These are phyloP conservation scores for Rutstroemia sydowiana DNA, from an alignment of 2,329 filamentous ascomycete genomes.

Conservation along the genomic window DNA sequence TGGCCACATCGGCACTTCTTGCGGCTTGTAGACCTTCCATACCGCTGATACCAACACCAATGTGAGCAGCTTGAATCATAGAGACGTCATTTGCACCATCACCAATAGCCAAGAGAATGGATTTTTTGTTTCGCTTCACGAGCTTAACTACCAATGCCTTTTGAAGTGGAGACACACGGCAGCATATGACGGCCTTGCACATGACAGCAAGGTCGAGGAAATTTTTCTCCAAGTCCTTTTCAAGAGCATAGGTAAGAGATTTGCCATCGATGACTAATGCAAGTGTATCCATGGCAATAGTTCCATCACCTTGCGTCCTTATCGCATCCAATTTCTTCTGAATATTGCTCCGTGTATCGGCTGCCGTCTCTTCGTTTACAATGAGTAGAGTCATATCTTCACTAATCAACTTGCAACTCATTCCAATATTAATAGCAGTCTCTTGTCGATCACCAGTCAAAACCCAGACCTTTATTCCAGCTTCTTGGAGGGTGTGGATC, in stretches of 20 bases:
- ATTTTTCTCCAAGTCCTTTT: conserved; percentile 86
- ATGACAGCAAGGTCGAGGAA: conserved; percentile 89
- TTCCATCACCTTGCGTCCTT: conserved; percentile 68
- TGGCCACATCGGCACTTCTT: conserved; percentile 88
- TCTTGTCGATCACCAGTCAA: conserved; percentile 96
- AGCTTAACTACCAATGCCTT: conserved; percentile 97
- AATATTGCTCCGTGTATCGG: conserved; percentile 77
- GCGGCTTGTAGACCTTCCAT: conserved; percentile 95
- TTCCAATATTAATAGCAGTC: conserved; percentile 98
- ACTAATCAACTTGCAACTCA: conserved; percentile 97
- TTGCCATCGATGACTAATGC: conserved; percentile 95
- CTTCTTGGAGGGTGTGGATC: conserved; percentile 92
- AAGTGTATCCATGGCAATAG: conserved; percentile 74
- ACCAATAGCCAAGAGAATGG: conserved; percentile 89
- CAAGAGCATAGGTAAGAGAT: conserved; percentile 85
- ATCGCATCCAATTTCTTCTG: conserved; percentile 92
- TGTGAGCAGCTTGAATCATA: conserved; percentile 98
- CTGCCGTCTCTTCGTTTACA: conserved; percentile 80
- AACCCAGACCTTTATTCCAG: conserved; percentile 98
- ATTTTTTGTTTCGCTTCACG: conserved; percentile 84
- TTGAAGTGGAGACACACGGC: conserved; percentile 91
- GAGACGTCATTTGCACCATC: conserved; percentile 99
- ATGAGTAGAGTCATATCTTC: conserved; percentile 98
- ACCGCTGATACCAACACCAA: conserved; percentile 95
- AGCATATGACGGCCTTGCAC: conserved; percentile 99